phyloP scores from a whole-genome alignment of 768 basidiomycete species.

The Tephrocybe sp. region DNA sequence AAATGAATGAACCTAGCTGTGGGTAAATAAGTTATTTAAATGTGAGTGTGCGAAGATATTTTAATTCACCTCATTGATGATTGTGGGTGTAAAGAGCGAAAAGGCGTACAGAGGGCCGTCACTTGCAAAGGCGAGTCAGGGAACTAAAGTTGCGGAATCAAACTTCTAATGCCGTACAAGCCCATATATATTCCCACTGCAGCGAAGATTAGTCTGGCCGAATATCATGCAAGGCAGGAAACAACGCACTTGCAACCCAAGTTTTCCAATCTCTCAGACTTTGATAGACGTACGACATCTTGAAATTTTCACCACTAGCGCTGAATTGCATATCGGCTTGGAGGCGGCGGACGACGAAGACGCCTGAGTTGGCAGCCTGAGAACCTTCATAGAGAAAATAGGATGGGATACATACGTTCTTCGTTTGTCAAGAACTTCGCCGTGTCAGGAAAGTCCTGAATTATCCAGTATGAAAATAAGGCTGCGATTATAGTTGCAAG shows the following conservation, averaged over 20 bases:
- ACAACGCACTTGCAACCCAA: constrained; percentile 59
- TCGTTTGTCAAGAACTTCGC: constrained; percentile 67
- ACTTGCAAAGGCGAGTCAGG: constrained; percentile 23
- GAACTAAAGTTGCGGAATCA: constrained; percentile 3
- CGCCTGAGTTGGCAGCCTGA: constrained; percentile 34
- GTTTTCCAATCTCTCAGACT: constrained; percentile 74
- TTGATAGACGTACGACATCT: constrained; percentile 54
- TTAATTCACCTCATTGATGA: constrained; percentile 54
- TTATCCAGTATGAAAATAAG: constrained; percentile 64
- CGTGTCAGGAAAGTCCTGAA: constrained; percentile 78
- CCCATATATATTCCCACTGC: constrained; percentile 73
- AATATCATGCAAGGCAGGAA: not conserved
- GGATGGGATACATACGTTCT: constrained; percentile 45
- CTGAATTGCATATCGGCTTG: constrained; percentile 66
- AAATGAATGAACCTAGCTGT: constrained; percentile 33
- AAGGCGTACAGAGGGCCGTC: constrained; percentile 58
- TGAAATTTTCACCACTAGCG: constrained; percentile 60
- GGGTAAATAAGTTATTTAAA: not conserved
- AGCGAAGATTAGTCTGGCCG: not conserved
- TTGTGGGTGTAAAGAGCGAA: constrained; percentile 51
- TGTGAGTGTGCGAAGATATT: not conserved
- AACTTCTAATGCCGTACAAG: constrained; percentile 40
- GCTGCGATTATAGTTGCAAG: constrained; percentile 63
- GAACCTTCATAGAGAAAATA: not conserved
- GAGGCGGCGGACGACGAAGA: constrained; percentile 63